Base-by-base conservation (phyloP, 2,329 filamentous ascomycete species). In the Clarireedia monteithiana region DNA sequence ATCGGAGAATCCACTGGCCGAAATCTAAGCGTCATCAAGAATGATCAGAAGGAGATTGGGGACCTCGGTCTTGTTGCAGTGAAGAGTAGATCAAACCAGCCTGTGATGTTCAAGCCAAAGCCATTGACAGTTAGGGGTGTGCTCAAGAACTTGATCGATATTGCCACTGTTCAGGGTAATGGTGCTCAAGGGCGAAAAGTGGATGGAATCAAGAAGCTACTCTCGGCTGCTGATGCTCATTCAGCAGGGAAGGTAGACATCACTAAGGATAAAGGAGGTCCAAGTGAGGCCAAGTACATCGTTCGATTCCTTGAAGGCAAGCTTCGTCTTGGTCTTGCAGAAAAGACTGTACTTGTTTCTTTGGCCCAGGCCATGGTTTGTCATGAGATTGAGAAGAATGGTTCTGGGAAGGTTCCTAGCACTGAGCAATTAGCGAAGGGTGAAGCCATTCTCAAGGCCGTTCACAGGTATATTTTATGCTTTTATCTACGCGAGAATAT, bases 81-180 rank as follows among this genome's bases (percentile, higher is more conserved):
- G 49, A 96, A 97, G 76, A 96, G 91, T 73, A 84, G 92, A 71
- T 89, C 88, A 14, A 97, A 91, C 47, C 94, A 99, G 68, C 89
- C 89, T 10, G 97, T 94, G 23, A 96, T 99, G 91, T 96, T 97
- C 77, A 96, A 95, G 71, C 94, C 91, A 2, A 96, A 95, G 72
- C 79, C 91, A 27, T 75, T 99, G 64, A 96, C 91, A 0, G 80
- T 99, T 1, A 82, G 81, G 56, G 90, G 87, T 27, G 91, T 99
- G 2, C 91, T 95, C 66, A 86, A 94, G 67, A 89, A 89, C 1
- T 72, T 99, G 38, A 88, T 97, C 77, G 82, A 79, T 36, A 95
- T 99, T 68, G 94, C 94, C 6, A 95, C 88, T 17, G 81, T 89
- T 14, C 81, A 89, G 62, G 94, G 94, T 9, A 88, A 89, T 67